Evolutionary conservation across 441 rosid genomes (phyloP).

Genomic region (Adansonia gregorii): DNA sequence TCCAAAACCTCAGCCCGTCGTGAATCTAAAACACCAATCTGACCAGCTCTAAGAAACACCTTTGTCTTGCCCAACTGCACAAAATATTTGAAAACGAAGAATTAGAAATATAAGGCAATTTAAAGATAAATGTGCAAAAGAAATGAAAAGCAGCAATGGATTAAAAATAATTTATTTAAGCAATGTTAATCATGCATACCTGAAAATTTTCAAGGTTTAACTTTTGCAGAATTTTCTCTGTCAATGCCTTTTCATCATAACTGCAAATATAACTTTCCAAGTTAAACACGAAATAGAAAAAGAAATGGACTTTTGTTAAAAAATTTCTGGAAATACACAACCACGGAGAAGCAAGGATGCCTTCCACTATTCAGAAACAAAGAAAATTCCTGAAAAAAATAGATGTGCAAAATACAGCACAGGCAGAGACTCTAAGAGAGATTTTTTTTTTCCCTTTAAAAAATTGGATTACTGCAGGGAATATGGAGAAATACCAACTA

Average conservation of each 20-base stretch:
- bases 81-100: constrained; percentile 25
- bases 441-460: neutral
- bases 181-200: constrained; percentile 47
- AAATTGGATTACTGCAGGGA: neutral
- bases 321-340: neutral
- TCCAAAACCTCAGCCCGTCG: constrained; percentile 90
- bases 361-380: neutral
- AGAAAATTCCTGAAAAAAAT: neutral
- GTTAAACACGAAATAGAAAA: constrained; percentile 24
- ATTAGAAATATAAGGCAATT: constrained; percentile 20
- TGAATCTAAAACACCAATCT: constrained; percentile 86
- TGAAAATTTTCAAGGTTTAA: constrained; percentile 87
- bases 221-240: constrained; percentile 72
- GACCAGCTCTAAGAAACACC: constrained; percentile 98
- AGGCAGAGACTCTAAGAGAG: constrained; percentile 1
- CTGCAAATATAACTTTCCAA: constrained; percentile 45
- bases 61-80: constrained; percentile 88
- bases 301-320: neutral
- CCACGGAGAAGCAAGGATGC: constrained; percentile 1
- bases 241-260: constrained; percentile 78
- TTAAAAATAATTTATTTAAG: constrained; percentile 25
- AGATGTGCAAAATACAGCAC: neutral
- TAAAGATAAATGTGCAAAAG: constrained; percentile 2
- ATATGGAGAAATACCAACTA: neutral
- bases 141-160: neutral